Base-by-base conservation (phyloP, 768 basidiomycete genomes). In the Tylopilus rubrobrunneus region DNA sequence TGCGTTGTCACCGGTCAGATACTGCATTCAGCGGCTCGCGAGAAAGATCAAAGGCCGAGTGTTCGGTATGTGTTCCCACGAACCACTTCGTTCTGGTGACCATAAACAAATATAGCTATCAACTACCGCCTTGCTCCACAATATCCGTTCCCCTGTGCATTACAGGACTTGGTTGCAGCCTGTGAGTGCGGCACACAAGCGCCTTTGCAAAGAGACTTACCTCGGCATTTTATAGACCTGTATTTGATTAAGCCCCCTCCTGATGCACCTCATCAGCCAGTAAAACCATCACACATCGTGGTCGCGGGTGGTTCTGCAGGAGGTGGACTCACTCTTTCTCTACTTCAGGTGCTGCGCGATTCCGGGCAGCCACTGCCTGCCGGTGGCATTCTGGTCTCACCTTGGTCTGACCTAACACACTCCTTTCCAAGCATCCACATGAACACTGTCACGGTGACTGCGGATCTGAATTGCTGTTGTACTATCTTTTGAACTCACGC, bases 331-430 rank as follows among this genome's bases (percentile, higher is more conserved):
- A 80, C 83, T 1, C 72, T 98, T 47, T 87, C 93, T 5, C 75
- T 97, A 28, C 78, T 99, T 4, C 91, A 94, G 70, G 78, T 89
- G 10, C 81, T 99, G 45, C 87, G 97, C 15, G 97, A 99, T 68
- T 72, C 80, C 1, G 85, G 82, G 3, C 74, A 95, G 23, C 93
- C 93, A 6, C 58, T 80, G 43, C 96, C 95, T 4, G 91, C 93
- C 3, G 97, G 93, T 7, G 93, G 85, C 1, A 77, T 96, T 17
- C 73, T 98, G 39, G 87, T 98, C 58, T 94, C 91, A 27, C 97
- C 97, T 0, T 98, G 96, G 90, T 89, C 81, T 59, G 87, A 89
- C 69, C 72, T 98, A n/a, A 95, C 92, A 0, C 97, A 98, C 68
- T 94, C 91, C 0, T 98, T 98, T 69, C 90, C 92, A 0, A 92